These are phyloP conservation scores for Schizonepeta tenuifolia DNA, from an alignment of 257 asterid genomes.

Conservation along the genomic window DNA sequence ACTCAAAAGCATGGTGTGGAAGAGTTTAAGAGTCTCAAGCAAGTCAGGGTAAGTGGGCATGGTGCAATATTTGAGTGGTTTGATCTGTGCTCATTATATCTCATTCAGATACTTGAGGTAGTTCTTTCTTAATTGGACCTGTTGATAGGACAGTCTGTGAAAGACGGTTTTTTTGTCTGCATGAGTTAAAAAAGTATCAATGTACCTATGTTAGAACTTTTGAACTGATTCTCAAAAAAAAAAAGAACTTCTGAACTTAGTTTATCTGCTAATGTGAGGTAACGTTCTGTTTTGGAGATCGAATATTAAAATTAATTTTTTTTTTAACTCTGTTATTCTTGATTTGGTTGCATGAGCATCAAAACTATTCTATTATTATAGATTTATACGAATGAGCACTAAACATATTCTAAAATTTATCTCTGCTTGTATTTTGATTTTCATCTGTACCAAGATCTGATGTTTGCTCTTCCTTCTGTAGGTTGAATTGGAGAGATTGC, in stretches of 20 bases:
- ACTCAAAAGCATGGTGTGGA: constrained; percentile 76
- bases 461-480: constrained; percentile 37
- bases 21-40: constrained; percentile 90
- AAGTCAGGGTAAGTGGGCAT: constrained; percentile 77
- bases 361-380: not conserved
- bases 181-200: not conserved
- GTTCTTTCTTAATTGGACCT: not conserved
- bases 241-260: no score
- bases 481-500: constrained; percentile 97
- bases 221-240: no score
- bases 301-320: no score
- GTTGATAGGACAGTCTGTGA: no score
- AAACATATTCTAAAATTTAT: not conserved
- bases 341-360: constrained; percentile 16
- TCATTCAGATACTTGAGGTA: constrained; percentile 8
- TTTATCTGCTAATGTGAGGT: not conserved
- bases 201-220: not conserved
- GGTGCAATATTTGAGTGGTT: constrained; percentile 15
- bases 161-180: no score
- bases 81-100: not conserved
- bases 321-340: not conserved
- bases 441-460: constrained; percentile 7
- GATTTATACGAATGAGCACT: not conserved
- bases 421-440: not conserved
- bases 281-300: not conserved